These are phyloP conservation scores for Dothiorella sarmentorum DNA, from an alignment of 2,329 filamentous ascomycete species.

Conservation along the genomic window DNA sequence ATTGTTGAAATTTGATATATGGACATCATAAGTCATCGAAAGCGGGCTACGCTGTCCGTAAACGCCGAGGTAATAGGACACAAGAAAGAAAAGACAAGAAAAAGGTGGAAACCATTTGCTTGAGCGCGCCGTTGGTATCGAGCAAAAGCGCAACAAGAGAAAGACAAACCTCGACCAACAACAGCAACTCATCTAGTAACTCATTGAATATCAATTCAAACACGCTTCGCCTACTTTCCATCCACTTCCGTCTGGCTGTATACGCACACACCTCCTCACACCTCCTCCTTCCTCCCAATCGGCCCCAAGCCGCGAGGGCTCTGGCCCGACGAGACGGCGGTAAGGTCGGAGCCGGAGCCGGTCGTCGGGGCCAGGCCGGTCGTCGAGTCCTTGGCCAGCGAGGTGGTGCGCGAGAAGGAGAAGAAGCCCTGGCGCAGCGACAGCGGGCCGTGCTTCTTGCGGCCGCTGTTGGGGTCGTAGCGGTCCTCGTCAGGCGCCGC, in stretches of 20 bases:
- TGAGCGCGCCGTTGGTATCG: background rate
- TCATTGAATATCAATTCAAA: no score
- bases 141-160: background rate
- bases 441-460: constrained; percentile 7
- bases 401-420: constrained; percentile 22
- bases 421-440: constrained; percentile 24
- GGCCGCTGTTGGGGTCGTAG: background rate
- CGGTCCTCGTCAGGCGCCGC: constrained; percentile 19
- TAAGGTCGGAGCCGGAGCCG: background rate
- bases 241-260: background rate
- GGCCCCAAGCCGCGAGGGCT: background rate
- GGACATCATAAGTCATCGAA: no score
- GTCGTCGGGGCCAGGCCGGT: background rate
- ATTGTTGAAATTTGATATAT: no score
- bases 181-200: background rate
- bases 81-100: background rate
- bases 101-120: background rate
- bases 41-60: no score
- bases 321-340: constrained; percentile 1
- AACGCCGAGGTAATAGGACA: background rate
- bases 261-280: background rate
- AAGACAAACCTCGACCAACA: background rate
- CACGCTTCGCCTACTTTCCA: no score
- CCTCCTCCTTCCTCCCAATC: constrained; percentile 1
- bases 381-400: constrained; percentile 11